Percentiles rank a stretch among this genome's conserved stretches.
These are phyloP conservation scores for Exsudoporus frostii DNA, from an alignment of 768 basidiomycete genomes.

Conservation along the genomic window DNA sequence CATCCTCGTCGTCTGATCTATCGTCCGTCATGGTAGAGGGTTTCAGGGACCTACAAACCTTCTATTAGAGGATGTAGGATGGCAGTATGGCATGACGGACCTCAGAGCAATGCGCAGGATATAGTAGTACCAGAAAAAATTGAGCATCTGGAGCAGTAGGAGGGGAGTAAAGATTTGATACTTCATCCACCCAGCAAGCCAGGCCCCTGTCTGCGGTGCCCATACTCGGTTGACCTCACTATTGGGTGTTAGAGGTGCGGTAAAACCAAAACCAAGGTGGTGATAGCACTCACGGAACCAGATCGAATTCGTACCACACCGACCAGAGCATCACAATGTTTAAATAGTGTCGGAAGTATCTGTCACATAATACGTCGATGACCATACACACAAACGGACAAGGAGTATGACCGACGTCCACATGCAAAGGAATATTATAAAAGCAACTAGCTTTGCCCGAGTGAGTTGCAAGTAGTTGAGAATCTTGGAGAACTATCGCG, in stretches of 20 bases:
- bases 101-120: slow-evolving; percentile 74
- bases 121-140: slow-evolving; percentile 90
- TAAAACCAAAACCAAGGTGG: neutral
- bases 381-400: neutral
- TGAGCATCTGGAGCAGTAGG: slow-evolving; percentile 73
- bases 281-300: slow-evolving; percentile 62
- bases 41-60: slow-evolving; percentile 47
- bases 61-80: slow-evolving; percentile 7
- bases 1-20: slow-evolving; percentile 76
- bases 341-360: slow-evolving; percentile 92
- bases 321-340: slow-evolving; percentile 87
- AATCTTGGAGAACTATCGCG: slow-evolving; percentile 70
- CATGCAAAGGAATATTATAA: slow-evolving; percentile 59
- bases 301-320: slow-evolving; percentile 73
- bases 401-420: slow-evolving; percentile 68
- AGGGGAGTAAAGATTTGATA: slow-evolving; percentile 79
- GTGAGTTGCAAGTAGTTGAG: slow-evolving; percentile 82
- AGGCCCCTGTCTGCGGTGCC: slow-evolving; percentile 60
- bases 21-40: slow-evolving; percentile 56
- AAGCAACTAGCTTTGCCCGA: slow-evolving; percentile 57
- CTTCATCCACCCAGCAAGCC: slow-evolving; percentile 74
- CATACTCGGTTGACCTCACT: slow-evolving; percentile 58
- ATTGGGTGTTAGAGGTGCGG: slow-evolving; percentile 2
- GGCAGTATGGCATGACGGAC: slow-evolving; percentile 40
- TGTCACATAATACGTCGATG: slow-evolving; percentile 27